phyloP scores from a whole-genome alignment of 768 basidiomycete genomes.

The Phylloporus arenicola region DNA sequence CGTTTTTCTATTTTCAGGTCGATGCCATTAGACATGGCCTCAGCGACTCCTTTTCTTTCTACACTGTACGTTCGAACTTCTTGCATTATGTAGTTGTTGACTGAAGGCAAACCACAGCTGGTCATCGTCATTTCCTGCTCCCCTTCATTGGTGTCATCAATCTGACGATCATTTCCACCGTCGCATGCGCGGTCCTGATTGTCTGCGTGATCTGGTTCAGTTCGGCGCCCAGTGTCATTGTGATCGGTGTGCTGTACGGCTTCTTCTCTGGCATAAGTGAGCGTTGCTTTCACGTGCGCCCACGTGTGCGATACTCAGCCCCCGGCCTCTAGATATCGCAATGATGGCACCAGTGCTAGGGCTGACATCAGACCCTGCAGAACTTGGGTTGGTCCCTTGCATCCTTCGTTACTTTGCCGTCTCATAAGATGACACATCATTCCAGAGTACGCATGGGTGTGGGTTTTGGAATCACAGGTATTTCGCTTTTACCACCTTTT shows the following conservation, averaged over 20 bases:
- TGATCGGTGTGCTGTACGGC: slow-evolving; percentile 40
- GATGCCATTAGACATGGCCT: slow-evolving; percentile 48
- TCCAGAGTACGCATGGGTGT: slow-evolving; percentile 39
- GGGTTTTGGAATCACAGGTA: slow-evolving; percentile 41
- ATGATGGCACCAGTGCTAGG: slow-evolving; percentile 37
- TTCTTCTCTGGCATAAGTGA: slow-evolving; percentile 39
- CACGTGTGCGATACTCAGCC: background rate
- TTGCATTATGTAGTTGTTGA: background rate
- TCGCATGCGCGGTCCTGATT: slow-evolving; percentile 33
- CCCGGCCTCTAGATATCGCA: slow-evolving; percentile 26
- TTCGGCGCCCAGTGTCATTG: slow-evolving; percentile 31
- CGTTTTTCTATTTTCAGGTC: slow-evolving; percentile 55
- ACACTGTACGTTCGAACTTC: slow-evolving; percentile 34
- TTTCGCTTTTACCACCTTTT: slow-evolving; percentile 1
- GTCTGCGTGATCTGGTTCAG: slow-evolving; percentile 39
- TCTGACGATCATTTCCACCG: slow-evolving; percentile 32
- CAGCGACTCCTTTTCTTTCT: slow-evolving; percentile 43
- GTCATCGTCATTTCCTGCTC: slow-evolving; percentile 45
- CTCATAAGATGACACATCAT: too few relatives aligned
- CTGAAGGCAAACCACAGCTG: background rate
- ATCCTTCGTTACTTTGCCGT: background rate
- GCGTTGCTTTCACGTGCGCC: background rate
- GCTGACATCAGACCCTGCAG: slow-evolving; percentile 37
- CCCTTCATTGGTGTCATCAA: slow-evolving; percentile 40
- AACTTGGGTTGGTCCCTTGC: slow-evolving; percentile 38